Conservation (phyloP, 225 moss, liverwort and hornwort species). For the Asterella californica region DNA sequence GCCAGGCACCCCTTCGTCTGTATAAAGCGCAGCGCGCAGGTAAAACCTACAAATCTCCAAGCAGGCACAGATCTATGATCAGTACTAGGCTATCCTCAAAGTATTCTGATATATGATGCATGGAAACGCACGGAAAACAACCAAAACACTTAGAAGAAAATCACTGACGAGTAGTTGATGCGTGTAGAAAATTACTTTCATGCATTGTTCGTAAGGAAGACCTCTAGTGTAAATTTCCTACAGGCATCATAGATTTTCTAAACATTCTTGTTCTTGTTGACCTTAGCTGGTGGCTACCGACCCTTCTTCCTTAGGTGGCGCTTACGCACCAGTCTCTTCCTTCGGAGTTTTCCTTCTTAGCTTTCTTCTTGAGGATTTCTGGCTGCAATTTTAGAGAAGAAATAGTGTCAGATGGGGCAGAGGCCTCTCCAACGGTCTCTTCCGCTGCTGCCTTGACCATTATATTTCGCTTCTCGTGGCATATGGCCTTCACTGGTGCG, state of each 20-base stretch:
- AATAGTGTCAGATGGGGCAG: slow-evolving; percentile 31
- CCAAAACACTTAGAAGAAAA: too few species aligned
- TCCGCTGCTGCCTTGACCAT: slow-evolving; percentile 42
- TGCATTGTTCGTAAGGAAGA: too few species aligned
- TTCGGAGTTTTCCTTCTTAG: slow-evolving; percentile 21
- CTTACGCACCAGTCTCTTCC: slow-evolving; percentile 32
- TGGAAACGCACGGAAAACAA: too few species aligned
- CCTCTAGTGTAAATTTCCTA: too few species aligned
- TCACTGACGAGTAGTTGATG: too few species aligned
- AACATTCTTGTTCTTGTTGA: slow-evolving; percentile 23
- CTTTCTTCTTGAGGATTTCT: slow-evolving; percentile 23
- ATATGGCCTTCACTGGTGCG: slow-evolving; percentile 1
- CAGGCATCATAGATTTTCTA: neutral
- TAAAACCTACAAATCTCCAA: neutral
- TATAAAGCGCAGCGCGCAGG: neutral
- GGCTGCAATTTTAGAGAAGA: slow-evolving; percentile 25
- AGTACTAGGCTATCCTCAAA: neutral
- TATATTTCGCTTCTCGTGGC: slow-evolving; percentile 22
- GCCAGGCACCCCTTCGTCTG: neutral
- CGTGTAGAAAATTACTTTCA: too few species aligned
- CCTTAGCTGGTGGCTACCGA: slow-evolving; percentile 23
- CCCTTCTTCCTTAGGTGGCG: slow-evolving; percentile 30
- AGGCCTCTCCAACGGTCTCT: slow-evolving; percentile 32
- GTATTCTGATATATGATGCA: too few species aligned
- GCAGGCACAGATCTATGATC: neutral